Conservation (phyloP, 2,329 filamentous ascomycete species). For the Camillea tinctor region DNA sequence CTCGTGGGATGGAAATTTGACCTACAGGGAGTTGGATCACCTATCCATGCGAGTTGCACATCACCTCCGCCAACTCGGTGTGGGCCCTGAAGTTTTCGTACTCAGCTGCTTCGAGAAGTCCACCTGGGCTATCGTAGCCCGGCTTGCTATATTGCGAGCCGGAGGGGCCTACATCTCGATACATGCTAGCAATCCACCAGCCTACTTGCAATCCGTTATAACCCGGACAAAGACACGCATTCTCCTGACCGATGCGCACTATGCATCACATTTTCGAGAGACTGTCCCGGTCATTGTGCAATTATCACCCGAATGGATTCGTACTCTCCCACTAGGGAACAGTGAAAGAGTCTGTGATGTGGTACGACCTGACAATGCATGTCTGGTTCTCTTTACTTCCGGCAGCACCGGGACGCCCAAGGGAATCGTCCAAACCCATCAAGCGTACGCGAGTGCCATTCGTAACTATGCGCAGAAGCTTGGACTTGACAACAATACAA, state of each 20-base stretch:
- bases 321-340: background rate
- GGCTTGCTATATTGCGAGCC: constrained; percentile 35
- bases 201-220: constrained; percentile 21
- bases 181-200: constrained; percentile 36
- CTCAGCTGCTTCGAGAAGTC: constrained; percentile 37
- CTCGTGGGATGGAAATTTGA: constrained; percentile 3
- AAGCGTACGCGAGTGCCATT: constrained; percentile 9
- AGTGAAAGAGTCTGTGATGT: background rate
- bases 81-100: constrained; percentile 33
- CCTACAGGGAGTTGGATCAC: constrained; percentile 13
- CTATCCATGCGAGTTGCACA: constrained; percentile 25
- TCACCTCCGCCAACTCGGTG: constrained; percentile 30
- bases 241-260: constrained; percentile 11
- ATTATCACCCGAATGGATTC: constrained; percentile 8
- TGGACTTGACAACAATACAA: constrained; percentile 9
- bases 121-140: constrained; percentile 34
- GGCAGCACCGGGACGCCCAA: constrained; percentile 22
- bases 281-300: constrained; percentile 11
- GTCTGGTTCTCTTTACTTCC: constrained; percentile 20
- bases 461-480: constrained; percentile 14
- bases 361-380: constrained; percentile 12
- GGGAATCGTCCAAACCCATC: constrained; percentile 18
- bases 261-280: constrained; percentile 9
- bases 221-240: constrained; percentile 13
- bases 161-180: constrained; percentile 38